phyloP scores from a whole-genome alignment of 2,329 filamentous ascomycete species.

The Sporothrix curviconia region DNA sequence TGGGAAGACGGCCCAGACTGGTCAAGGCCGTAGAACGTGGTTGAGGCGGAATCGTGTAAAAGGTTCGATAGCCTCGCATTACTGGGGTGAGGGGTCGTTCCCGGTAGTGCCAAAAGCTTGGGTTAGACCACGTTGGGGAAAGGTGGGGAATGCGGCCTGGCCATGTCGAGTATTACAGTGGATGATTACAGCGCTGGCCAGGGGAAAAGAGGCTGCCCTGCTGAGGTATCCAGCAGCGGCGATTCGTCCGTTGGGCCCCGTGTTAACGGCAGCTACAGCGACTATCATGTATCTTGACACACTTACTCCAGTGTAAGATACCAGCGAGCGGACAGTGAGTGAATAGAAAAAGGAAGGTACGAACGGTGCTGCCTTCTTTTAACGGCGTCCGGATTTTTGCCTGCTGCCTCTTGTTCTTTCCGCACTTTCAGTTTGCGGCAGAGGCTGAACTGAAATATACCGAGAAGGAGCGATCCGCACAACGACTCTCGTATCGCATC shows the following conservation, averaged over 20 bases:
- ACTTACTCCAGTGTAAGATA: no score
- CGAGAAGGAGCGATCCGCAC: no score
- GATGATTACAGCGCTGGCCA: no score
- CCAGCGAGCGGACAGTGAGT: no score
- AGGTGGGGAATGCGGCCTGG: neutral
- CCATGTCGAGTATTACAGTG: no score
- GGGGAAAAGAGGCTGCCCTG: no score
- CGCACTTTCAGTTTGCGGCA: neutral
- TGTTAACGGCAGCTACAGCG: neutral
- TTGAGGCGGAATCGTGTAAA: no score
- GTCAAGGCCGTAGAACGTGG: no score
- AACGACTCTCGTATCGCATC: no score
- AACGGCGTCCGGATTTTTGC: neutral
- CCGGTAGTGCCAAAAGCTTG: neutral
- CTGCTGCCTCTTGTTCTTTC: neutral
- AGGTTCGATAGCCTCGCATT: no score
- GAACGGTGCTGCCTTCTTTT: neutral
- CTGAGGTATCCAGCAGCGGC: conserved; percentile 12
- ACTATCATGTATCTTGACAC: neutral
- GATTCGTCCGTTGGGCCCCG: conserved; percentile 8
- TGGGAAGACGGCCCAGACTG: neutral
- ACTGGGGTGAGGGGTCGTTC: no score
- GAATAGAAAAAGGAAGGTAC: no score
- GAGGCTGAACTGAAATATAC: neutral
- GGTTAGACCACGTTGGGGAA: neutral